These are phyloP conservation scores for Eruca vesicaria DNA, from an alignment of 441 rosid species.

Conservation along the genomic window DNA sequence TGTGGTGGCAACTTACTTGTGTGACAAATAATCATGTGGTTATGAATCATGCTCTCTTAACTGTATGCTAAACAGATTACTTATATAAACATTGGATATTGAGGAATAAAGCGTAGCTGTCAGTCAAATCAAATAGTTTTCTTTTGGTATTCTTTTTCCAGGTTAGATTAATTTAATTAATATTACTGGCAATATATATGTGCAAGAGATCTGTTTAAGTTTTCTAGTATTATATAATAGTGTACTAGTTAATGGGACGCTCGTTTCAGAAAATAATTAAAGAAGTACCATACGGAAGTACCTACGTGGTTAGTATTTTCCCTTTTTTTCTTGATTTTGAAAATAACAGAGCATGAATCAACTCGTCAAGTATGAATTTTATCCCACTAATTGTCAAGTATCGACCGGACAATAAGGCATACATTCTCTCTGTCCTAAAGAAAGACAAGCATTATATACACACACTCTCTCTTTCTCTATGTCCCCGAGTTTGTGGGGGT, in stretches of 20 bases:
- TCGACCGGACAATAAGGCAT: background rate
- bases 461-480: background rate
- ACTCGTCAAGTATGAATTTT: too few relatives aligned
- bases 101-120: background rate
- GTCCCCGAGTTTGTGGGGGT: background rate
- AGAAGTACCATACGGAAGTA: background rate
- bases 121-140: background rate
- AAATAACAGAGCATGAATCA: too few relatives aligned
- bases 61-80: background rate
- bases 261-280: conserved; percentile 2
- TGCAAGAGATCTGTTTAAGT: background rate
- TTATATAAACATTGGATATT: background rate
- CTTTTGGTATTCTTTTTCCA: background rate
- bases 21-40: too few relatives aligned
- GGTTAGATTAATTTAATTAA: background rate
- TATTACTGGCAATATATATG: background rate
- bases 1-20: background rate
- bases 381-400: too few relatives aligned
- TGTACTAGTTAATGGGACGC: conserved; percentile 18
- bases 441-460: background rate
- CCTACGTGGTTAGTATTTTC: too few relatives aligned
- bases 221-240: background rate
- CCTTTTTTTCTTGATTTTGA: too few relatives aligned
- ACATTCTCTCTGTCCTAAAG: background rate
- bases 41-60: conserved; percentile 13